Percentiles rank a stretch among this genome's conserved stretches.
phyloP scores from a whole-genome alignment of 768 basidiomycete genomes.

The Tephrocybe sp. region DNA sequence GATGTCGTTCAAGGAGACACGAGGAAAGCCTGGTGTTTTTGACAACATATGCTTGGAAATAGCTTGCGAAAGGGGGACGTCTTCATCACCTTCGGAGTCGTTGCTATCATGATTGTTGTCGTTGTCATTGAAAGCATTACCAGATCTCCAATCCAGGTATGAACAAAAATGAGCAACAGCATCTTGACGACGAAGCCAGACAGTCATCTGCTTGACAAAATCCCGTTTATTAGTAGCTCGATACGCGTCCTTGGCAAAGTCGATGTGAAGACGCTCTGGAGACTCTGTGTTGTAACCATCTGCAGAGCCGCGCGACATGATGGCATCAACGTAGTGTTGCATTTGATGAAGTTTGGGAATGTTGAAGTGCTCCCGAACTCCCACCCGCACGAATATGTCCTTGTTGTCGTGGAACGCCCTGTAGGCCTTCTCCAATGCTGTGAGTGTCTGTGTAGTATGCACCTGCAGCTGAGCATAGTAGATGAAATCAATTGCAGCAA shows the following conservation, averaged over 20 bases:
- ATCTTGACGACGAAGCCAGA: constrained; percentile 34
- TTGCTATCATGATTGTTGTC: no score
- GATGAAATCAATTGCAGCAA: constrained; percentile 32
- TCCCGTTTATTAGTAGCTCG: constrained; percentile 27
- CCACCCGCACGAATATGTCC: constrained; percentile 25
- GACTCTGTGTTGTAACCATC: constrained; percentile 8
- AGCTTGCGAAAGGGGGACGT: no score
- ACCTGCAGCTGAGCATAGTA: constrained; percentile 25
- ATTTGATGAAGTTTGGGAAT: constrained; percentile 36
- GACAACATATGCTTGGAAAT: no score
- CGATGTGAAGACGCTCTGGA: constrained; percentile 1
- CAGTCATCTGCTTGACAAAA: constrained; percentile 35
- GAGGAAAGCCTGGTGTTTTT: no score
- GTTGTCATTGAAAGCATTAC: no score
- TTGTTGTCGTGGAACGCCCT: constrained; percentile 30
- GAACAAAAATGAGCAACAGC: constrained; percentile 1
- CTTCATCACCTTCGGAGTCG: no score
- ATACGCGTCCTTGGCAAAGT: constrained; percentile 15
- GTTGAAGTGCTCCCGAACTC: constrained; percentile 32
- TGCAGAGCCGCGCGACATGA: constrained; percentile 20
- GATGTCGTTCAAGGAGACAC: no score
- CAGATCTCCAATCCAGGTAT: no score
- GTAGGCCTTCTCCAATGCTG: constrained; percentile 19
- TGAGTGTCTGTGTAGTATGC: constrained; percentile 22
- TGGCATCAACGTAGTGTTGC: constrained; percentile 28